Base-by-base conservation (phyloP, 2,329 filamentous ascomycete species). In the Sclerotinia sclerotiorum region DNA sequence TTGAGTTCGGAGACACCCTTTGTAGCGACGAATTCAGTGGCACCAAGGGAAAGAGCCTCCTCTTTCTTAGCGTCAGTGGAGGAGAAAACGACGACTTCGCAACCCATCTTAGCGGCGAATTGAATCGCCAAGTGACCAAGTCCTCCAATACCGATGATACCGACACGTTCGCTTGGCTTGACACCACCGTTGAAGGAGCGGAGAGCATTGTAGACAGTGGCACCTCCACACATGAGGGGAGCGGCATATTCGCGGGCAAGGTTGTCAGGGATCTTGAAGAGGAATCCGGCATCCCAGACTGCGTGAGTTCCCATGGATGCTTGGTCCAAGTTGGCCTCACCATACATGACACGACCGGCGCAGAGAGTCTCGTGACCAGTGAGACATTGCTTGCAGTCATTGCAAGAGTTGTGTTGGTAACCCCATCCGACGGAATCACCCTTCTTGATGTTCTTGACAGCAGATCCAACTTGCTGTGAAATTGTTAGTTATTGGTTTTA, bases 51-150 rank as follows among this genome's bases (percentile, higher is more conserved):
- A 75, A 84, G 76, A 0, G 87, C 86, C 76, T 90, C 87, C 0
- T 86, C 84, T 76, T 85, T 85, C 82, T 92, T 92, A 74, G 79
- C 81, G 68, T 88, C 85, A 2, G 83, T 84, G 11, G 83, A 80
- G 2, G 84, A 87, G 76, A 89, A 84, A 13, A 87, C 87, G 55
- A 86, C 81, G 21, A 88, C 84, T 44, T 84, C 79, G 74, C 83
- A 87, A 15, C 87, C 87, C 85, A 88, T 88, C 78, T 86, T 87
- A 4, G 82, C 79, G 0, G 86, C 87, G 73, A 87, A 89, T 73
- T 88, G 85, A 67, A 89, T 87, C 7, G 86, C 87, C 52, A 89
- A 77, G 75, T 89, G 87, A 1, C 87, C 87, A 2, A 89, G 79
- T 42, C 87, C 87, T 56, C 89, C 83, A 58, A 89, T 80, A 64